Evolutionary conservation across 352 stramenopile genomes (phyloP), one percentile per base, ranked within the genome.

Genomic region (Pythium coloratum): DNA sequence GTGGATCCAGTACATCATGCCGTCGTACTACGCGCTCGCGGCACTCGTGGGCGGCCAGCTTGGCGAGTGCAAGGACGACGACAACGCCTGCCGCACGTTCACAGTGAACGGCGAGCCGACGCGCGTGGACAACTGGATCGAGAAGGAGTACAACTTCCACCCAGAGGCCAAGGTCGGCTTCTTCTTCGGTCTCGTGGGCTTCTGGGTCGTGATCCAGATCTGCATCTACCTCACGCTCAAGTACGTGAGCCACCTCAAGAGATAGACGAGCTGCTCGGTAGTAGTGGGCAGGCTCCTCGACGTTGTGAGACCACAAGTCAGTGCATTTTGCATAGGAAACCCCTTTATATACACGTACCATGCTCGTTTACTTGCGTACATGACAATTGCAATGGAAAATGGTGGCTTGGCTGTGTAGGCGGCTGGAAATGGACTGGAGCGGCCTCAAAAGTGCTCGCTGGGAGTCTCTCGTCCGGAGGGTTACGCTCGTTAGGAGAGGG

Each of bases 181-280:
- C 49, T 78, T 88, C 71, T 65, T 55, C 4, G 81, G 62, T 0
- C 58, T 89, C 1, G 53, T 89, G 9, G 77, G 79, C 5, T 82
- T 91, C 46, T 91, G 82, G 82, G 57, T 75, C 8, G 70, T 86
- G 1, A 44, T 88, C 33, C 82, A 91, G 58, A 0, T 81, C 4
- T 69, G 54, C 30, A 89, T 89, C 59, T 89, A 78, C 75, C 54
- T 89, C 34, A 89, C 81, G 51, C 71, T 88, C 64, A 84, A 85
- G 73, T 89, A 81, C 69, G 80, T 89, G 59, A 89, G 78, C 65
- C 81, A 89, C 69, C 66, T 89, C 33, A 89, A 89, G 79, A 75
- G 78, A 76, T 89, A 88, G 46, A 33, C 38, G 38, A 47, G 26
- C 40, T 54, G 32, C 55, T 16, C 6, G 20, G 20, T 24, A 24